Evolutionary conservation across 495 filamentous ascomycete genomes (phyloP).

Genomic region (Annulohypoxylon bovei): DNA sequence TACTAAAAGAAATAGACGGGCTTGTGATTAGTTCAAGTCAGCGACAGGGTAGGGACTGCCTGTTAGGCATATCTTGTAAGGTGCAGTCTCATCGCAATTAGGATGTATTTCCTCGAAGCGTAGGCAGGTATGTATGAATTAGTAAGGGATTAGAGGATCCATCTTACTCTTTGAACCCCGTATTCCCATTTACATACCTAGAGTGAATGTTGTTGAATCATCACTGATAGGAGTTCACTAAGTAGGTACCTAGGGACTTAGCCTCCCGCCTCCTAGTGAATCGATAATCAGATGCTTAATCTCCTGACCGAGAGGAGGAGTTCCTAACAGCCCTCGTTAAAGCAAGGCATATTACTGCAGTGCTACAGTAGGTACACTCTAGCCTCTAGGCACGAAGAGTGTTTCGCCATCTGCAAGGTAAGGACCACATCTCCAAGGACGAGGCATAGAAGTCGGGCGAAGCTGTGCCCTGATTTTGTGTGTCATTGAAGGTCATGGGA

Average conservation of each 20-base stretch:
- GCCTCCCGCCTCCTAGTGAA: not conserved
- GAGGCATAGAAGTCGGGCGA: not conserved
- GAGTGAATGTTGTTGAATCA: not conserved
- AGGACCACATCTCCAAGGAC: too few species aligned
- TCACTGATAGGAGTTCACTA: not conserved
- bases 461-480: not conserved
- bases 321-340: not conserved
- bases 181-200: not conserved
- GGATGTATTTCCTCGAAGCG: not conserved
- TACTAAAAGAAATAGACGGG: not conserved
- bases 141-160: not conserved
- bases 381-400: not conserved
- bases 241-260: not conserved
- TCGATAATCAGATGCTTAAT: conserved; percentile 1
- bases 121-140: not conserved
- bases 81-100: not conserved
- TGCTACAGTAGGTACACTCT: too few species aligned
- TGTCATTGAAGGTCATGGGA: not conserved
- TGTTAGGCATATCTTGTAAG: not conserved
- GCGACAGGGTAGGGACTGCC: not conserved
- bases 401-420: not conserved
- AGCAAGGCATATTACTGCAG: conserved; percentile 10
- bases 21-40: conserved; percentile 4
- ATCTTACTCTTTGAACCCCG: not conserved
- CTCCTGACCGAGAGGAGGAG: conserved; percentile 9